Evolutionary conservation across 2,329 filamentous ascomycete species (phyloP).

Genomic region (Diaporthe vexans): DNA sequence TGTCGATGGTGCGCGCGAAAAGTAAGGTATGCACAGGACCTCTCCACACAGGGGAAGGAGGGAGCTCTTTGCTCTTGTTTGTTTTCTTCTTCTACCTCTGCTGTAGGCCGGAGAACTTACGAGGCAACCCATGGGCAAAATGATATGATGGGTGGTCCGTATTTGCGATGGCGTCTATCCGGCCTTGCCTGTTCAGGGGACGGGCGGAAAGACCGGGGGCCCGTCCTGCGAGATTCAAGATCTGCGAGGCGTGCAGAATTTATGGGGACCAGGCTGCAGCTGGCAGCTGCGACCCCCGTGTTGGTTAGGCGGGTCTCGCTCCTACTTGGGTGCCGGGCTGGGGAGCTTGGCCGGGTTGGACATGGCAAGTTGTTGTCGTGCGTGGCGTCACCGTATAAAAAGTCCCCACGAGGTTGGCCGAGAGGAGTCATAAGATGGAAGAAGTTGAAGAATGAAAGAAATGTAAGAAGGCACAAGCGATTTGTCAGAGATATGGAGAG

Average conservation of each 20-base stretch:
- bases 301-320: conserved; percentile 18
- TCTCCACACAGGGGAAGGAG: conserved; percentile 15
- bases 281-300: conserved; percentile 18
- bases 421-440: neutral
- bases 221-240: conserved; percentile 36
- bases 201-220: conserved; percentile 29
- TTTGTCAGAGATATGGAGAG: neutral
- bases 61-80: conserved; percentile 30
- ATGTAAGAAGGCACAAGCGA: neutral
- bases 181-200: conserved; percentile 30
- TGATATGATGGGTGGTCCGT: conserved; percentile 38
- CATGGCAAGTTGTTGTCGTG: neutral
- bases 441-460: neutral
- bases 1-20: conserved; percentile 3
- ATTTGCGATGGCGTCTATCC: conserved; percentile 32
- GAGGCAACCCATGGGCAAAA: conserved; percentile 41
- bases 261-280: conserved; percentile 37
- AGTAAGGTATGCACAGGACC: conserved; percentile 33
- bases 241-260: conserved; percentile 35
- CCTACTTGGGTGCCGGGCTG: conserved; percentile 26
- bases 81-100: conserved; percentile 1
- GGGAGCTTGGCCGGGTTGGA: conserved; percentile 18
- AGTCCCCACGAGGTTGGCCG: neutral
- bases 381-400: neutral
- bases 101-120: conserved; percentile 38